Conservation (phyloP, 257 asterid genomes). For the Petunia secreta region DNA sequence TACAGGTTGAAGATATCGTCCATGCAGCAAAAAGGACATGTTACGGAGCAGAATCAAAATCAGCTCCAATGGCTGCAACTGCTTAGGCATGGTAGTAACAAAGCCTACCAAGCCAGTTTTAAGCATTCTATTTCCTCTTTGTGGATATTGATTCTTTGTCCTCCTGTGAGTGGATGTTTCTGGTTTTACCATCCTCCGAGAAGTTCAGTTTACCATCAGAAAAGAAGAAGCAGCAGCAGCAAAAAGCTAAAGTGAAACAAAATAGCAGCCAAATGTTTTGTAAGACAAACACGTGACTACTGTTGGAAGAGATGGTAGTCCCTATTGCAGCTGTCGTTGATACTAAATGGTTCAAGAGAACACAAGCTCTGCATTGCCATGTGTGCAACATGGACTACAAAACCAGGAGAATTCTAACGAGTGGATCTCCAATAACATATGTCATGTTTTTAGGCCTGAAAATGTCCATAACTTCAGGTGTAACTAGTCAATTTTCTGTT, state of each 20-base stretch:
- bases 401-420: background rate
- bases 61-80: conserved; percentile 42
- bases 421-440: background rate
- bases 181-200: background rate
- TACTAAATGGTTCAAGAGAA: background rate
- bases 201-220: conserved; percentile 4
- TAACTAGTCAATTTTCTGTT: background rate
- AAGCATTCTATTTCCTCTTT: conserved; percentile 23
- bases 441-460: no score
- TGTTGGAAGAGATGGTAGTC: background rate
- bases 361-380: background rate
- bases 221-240: background rate
- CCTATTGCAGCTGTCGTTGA: background rate
- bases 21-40: conserved; percentile 55
- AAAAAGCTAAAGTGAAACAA: background rate
- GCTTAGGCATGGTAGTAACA: conserved; percentile 33
- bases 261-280: conserved; percentile 2
- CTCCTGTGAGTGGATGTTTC: background rate
- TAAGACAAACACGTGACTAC: background rate
- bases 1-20: conserved; percentile 52
- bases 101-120: background rate
- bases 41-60: conserved; percentile 34
- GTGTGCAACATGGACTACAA: background rate
- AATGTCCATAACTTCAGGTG: background rate
- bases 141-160: background rate